Percentiles rank a stretch among this genome's conserved stretches.
Conservation (phyloP, 345 rosid genomes). For the Salix arbutifolia region DNA sequence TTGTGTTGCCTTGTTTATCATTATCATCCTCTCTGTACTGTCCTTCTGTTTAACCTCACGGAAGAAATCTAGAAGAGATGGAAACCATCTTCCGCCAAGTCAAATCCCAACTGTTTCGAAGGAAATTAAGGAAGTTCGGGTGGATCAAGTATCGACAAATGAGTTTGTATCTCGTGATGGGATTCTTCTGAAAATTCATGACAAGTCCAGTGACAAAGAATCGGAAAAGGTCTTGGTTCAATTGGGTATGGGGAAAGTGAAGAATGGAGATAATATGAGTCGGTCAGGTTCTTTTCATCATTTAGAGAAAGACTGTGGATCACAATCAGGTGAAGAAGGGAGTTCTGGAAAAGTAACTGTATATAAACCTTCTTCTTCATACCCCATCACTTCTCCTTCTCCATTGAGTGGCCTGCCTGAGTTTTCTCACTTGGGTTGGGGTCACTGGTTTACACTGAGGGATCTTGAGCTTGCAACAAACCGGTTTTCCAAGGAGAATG, state of each 20-base stretch:
- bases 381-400: constrained; percentile 66
- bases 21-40: constrained; percentile 62
- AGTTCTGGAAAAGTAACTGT: constrained; percentile 40
- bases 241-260: constrained; percentile 61
- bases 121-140: constrained; percentile 88
- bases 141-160: constrained; percentile 64
- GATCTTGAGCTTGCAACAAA: constrained; percentile 77
- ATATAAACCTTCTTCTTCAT: constrained; percentile 62
- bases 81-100: constrained; percentile 29
- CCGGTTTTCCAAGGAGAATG: constrained; percentile 63
- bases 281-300: constrained; percentile 58
- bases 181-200: constrained; percentile 66
- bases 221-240: constrained; percentile 80
- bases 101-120: constrained; percentile 80
- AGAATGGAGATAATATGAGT: constrained; percentile 53
- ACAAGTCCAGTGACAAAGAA: constrained; percentile 57
- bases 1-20: constrained; percentile 62
- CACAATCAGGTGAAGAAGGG: constrained; percentile 76
- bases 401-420: constrained; percentile 68
- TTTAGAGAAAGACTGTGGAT: constrained; percentile 58
- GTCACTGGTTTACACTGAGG: constrained; percentile 82
- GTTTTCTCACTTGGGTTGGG: constrained; percentile 82
- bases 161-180: constrained; percentile 69
- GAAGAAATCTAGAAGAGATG: constrained; percentile 61
- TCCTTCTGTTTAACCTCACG: constrained; percentile 64